These are phyloP conservation scores for Elsinoe perseae DNA, from an alignment of 2,329 filamentous ascomycete species.

Conservation along the genomic window DNA sequence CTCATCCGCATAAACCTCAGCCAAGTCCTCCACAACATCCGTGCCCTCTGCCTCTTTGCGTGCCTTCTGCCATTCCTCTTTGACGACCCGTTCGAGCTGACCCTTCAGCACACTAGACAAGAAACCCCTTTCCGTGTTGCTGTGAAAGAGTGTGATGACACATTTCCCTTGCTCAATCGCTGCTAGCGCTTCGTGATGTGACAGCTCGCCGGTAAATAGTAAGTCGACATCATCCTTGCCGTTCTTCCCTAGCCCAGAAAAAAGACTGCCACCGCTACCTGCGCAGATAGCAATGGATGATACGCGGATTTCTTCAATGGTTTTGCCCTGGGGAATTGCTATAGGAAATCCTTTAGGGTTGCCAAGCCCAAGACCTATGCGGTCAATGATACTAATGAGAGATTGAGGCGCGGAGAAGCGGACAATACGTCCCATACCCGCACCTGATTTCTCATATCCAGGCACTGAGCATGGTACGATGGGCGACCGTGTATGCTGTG, in stretches of 20 bases:
- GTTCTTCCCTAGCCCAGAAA: slow-evolving; percentile 49
- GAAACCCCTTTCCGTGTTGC: slow-evolving; percentile 84
- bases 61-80: slow-evolving; percentile 46
- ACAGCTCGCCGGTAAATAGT: slow-evolving; percentile 85
- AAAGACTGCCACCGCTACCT: slow-evolving; percentile 72
- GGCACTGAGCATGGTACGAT: slow-evolving; percentile 43
- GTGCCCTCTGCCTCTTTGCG: slow-evolving; percentile 36
- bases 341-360: slow-evolving; percentile 58
- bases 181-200: slow-evolving; percentile 82
- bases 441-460: slow-evolving; percentile 37
- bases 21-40: slow-evolving; percentile 32
- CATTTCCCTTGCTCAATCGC: slow-evolving; percentile 76
- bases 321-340: slow-evolving; percentile 53
- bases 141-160: slow-evolving; percentile 83
- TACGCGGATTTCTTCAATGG: slow-evolving; percentile 50
- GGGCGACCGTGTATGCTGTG: slow-evolving; percentile 44
- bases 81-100: slow-evolving; percentile 55
- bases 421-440: slow-evolving; percentile 56
- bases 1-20: slow-evolving; percentile 46
- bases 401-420: slow-evolving; percentile 47
- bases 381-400: slow-evolving; percentile 52
- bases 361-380: slow-evolving; percentile 56
- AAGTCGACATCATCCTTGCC: slow-evolving; percentile 59
- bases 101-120: slow-evolving; percentile 61
- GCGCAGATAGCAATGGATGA: slow-evolving; percentile 76